Conservation (phyloP, 2,329 filamentous ascomycete genomes). For the Nannizziopsis barbatae region DNA sequence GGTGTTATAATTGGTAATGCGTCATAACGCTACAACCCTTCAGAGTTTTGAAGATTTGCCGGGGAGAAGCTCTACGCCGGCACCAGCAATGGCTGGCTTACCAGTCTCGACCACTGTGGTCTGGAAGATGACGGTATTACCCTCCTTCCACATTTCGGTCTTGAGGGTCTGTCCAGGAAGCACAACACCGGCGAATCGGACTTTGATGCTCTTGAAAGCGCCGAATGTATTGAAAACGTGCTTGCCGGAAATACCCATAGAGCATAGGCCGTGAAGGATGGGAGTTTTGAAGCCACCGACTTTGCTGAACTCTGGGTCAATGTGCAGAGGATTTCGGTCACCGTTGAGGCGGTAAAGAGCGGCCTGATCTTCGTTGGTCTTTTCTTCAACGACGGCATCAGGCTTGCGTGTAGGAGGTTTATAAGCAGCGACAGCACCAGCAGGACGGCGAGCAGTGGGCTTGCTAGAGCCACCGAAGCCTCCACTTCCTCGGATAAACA, state of each 20-base stretch:
- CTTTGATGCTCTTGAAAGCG: constrained; percentile 80
- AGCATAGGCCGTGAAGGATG: constrained; percentile 94
- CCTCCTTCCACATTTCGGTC: constrained; percentile 92
- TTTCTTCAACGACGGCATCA: constrained; percentile 72
- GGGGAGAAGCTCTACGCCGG: constrained; percentile 55
- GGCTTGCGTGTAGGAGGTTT: constrained; percentile 64
- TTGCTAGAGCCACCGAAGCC: constrained; percentile 80
- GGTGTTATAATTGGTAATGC: background rate
- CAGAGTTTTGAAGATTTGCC: constrained; percentile 14
- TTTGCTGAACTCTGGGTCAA: constrained; percentile 89
- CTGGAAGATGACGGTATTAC: constrained; percentile 69
- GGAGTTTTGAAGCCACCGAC: constrained; percentile 89
- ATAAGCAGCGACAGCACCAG: constrained; percentile 68
- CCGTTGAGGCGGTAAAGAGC: constrained; percentile 87
- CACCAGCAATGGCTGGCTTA: constrained; percentile 73
- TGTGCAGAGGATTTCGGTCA: constrained; percentile 91
- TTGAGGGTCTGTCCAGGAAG: constrained; percentile 78
- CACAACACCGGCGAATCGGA: constrained; percentile 76
- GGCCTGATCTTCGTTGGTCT: constrained; percentile 81
- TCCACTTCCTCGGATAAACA: constrained; percentile 82
- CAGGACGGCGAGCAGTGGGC: constrained; percentile 55
- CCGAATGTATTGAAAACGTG: constrained; percentile 79
- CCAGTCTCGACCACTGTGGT: constrained; percentile 84
- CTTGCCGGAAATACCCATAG: constrained; percentile 83
- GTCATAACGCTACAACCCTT: background rate